Evolutionary conservation across 139 green algal genomes (phyloP).

Genomic region (Micromonas commoda): DNA sequence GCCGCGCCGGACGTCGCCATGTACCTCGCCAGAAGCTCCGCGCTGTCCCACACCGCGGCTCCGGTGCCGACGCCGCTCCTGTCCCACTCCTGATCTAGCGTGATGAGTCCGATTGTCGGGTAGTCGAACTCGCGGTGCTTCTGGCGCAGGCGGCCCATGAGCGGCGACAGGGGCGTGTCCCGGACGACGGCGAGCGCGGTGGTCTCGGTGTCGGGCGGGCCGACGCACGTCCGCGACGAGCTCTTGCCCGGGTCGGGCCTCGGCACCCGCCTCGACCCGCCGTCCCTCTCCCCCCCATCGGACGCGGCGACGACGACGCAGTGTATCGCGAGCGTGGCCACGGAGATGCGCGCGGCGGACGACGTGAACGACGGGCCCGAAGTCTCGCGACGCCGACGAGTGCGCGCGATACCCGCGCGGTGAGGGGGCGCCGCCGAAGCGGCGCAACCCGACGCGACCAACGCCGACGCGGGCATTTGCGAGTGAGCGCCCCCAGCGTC

Average conservation of each 20-base stretch:
- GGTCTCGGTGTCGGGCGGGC: background rate
- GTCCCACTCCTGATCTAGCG: background rate
- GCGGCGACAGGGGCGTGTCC: background rate
- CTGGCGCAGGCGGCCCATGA: background rate
- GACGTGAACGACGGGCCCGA: too few species aligned
- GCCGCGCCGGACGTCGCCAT: background rate
- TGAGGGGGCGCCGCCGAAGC: too few species aligned
- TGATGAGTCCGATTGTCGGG: background rate
- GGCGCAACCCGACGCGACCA: too few species aligned
- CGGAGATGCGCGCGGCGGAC: too few species aligned
- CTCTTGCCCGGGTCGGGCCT: background rate
- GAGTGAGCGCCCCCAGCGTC: too few species aligned
- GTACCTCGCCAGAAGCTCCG: background rate
- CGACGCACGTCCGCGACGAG: background rate
- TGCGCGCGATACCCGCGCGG: too few species aligned
- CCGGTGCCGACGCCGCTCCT: background rate
- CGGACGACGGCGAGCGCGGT: background rate
- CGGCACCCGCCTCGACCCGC: too few species aligned
- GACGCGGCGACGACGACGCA: too few species aligned
- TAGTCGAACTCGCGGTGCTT: background rate
- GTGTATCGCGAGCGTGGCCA: too few species aligned
- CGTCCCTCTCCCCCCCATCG: too few species aligned
- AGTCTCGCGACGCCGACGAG: too few species aligned
- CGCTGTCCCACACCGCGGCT: background rate
- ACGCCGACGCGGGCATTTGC: too few species aligned